Conservation (phyloP, 257 asterid genomes). For the Mentha longifolia region DNA sequence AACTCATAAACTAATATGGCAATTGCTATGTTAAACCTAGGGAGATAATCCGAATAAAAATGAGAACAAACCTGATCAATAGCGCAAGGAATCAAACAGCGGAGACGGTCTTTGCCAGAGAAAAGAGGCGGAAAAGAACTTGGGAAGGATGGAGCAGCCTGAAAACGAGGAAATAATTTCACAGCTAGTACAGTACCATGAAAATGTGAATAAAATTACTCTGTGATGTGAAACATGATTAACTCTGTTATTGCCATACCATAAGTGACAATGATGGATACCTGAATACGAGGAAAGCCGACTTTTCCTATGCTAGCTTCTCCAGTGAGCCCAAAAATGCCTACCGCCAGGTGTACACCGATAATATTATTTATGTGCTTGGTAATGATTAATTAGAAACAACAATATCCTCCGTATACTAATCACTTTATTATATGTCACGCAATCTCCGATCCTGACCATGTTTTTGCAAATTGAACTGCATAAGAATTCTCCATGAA, state of each 20-base stretch:
- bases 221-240: neutral
- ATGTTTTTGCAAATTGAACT: conserved; percentile 91
- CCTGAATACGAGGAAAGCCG: conserved; percentile 96
- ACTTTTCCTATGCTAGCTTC: conserved; percentile 97
- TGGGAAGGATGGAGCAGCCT: conserved; percentile 98
- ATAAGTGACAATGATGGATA: conserved; percentile 29
- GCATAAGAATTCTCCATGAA: conserved; percentile 32
- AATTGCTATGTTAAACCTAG: neutral
- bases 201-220: neutral
- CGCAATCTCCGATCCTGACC: conserved; percentile 77
- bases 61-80: conserved; percentile 79
- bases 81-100: conserved; percentile 97
- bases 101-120: conserved; percentile 66
- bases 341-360: too few species aligned
- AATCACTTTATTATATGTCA: too few species aligned
- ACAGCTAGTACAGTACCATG: conserved; percentile 20
- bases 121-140: conserved; percentile 94
- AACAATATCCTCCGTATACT: neutral
- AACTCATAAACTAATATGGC: neutral
- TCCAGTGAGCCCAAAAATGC: conserved; percentile 65
- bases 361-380: too few species aligned
- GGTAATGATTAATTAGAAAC: too few species aligned
- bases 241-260: neutral
- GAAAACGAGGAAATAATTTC: conserved; percentile 28
- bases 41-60: conserved; percentile 26